Evolutionary conservation across 441 rosid species (phyloP).

Genomic region (Corymbia citriodora): DNA sequence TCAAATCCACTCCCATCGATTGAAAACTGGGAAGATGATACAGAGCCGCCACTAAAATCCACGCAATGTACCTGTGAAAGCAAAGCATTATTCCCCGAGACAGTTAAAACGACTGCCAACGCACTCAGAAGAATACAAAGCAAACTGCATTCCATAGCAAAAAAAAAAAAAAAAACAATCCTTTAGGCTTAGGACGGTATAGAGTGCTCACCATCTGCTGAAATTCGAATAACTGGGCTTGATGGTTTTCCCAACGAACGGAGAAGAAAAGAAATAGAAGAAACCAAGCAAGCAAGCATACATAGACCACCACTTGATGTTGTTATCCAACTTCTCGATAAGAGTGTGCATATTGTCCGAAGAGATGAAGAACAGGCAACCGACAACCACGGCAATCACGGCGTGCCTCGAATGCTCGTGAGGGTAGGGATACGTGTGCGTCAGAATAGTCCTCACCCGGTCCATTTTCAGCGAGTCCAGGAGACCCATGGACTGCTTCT

Average conservation of each 20-base stretch:
- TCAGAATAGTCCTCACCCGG: slow-evolving; percentile 84
- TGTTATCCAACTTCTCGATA: slow-evolving; percentile 76
- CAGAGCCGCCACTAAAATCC: slow-evolving; percentile 98
- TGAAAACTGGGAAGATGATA: slow-evolving; percentile 99
- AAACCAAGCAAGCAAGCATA: slow-evolving; percentile 95
- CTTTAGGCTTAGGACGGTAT: background rate
- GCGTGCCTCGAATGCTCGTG: slow-evolving; percentile 99
- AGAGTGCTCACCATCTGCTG: slow-evolving; percentile 77
- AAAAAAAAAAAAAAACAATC: background rate
- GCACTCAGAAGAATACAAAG: background rate
- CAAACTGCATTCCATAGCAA: background rate
- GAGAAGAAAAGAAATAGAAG: slow-evolving; percentile 98
- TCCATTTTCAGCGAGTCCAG: slow-evolving; percentile 68
- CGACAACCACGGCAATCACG: slow-evolving; percentile 82
- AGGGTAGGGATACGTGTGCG: slow-evolving; percentile 87
- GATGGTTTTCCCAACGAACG: slow-evolving; percentile 87
- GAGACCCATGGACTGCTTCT: slow-evolving; percentile 41
- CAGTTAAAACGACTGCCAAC: background rate
- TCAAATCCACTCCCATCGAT: slow-evolving; percentile 98
- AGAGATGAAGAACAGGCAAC: slow-evolving; percentile 93
- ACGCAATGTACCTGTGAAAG: slow-evolving; percentile 78
- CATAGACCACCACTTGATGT: slow-evolving; percentile 99
- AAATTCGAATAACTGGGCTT: slow-evolving; percentile 94
- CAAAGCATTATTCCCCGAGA: background rate
- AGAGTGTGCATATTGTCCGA: slow-evolving; percentile 97